Conservation (phyloP, 2,329 filamentous ascomycete genomes). For the Aureobasidium leucospermi region DNA sequence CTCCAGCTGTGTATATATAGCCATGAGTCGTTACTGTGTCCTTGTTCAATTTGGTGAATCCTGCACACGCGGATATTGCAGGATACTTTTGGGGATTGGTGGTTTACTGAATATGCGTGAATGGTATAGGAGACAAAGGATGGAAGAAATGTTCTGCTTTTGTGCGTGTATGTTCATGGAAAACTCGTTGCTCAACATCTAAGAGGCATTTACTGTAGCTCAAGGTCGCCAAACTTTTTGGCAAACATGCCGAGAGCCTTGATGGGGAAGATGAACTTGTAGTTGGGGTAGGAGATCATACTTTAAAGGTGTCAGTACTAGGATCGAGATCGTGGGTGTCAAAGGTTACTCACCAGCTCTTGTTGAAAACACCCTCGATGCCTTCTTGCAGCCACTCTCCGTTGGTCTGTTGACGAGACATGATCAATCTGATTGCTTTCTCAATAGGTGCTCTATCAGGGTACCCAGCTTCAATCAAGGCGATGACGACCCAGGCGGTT, state of each 20-base stretch:
- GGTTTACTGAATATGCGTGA: no score
- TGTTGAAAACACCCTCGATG: slow-evolving; percentile 98
- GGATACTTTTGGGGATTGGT: no score
- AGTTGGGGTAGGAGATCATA: slow-evolving; percentile 99
- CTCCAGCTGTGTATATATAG: no score
- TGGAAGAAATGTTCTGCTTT: no score
- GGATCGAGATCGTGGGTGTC: no score
- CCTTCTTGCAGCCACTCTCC: slow-evolving; percentile 94
- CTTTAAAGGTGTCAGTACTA: no score
- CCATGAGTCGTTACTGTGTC: no score
- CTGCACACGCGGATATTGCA: no score
- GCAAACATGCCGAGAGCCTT: slow-evolving; percentile 91
- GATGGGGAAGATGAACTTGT: slow-evolving; percentile 93
- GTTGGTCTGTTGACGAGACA: slow-evolving; percentile 75
- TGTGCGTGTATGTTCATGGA: no score
- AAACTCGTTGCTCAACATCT: no score
- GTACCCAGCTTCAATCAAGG: slow-evolving; percentile 73
- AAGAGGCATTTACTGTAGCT: slow-evolving; percentile 32
- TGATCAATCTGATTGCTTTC: slow-evolving; percentile 70
- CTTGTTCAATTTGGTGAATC: no score
- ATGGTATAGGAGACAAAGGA: no score
- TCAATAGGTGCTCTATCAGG: slow-evolving; percentile 65
- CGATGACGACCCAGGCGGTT: slow-evolving; percentile 81
- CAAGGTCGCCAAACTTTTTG: slow-evolving; percentile 59
- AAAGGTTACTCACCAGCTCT: slow-evolving; percentile 80